Conservation (phyloP, 306 rosid genomes). For the Quercus berberidifolia region DNA sequence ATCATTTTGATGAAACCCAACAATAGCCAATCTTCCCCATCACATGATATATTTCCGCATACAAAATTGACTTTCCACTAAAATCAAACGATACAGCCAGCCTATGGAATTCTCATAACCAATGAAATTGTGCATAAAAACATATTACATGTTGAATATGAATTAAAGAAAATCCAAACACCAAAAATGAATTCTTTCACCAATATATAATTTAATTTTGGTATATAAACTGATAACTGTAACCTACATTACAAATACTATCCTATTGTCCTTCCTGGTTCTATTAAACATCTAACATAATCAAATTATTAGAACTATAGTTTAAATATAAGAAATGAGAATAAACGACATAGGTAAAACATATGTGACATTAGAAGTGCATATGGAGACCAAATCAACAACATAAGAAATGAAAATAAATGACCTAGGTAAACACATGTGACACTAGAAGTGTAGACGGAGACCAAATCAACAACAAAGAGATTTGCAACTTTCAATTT, state of each 20-base stretch:
- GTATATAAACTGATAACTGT: constrained; percentile 45
- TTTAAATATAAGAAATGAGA: constrained; percentile 29
- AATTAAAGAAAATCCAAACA: background rate
- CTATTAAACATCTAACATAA: constrained; percentile 51
- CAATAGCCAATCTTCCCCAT: no score
- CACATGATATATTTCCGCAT: no score
- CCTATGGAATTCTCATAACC: no score
- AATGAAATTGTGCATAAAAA: background rate
- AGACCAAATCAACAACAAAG: background rate
- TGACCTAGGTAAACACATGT: background rate
- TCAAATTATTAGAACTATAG: constrained; percentile 43
- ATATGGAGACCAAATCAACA: constrained; percentile 13
- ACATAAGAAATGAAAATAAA: constrained; percentile 25
- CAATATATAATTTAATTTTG: constrained; percentile 37
- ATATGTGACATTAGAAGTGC: constrained; percentile 17
- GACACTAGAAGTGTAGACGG: constrained; percentile 21
- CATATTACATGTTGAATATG: background rate
- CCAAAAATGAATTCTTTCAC: background rate
- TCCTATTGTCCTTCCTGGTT: constrained; percentile 33
- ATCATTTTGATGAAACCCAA: no score
- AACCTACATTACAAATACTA: constrained; percentile 48
- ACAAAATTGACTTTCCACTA: no score
- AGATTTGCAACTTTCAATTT: background rate
- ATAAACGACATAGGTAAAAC: background rate
- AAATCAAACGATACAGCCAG: no score